A percentile compares a stretch with the other conserved stretches of the same genome.
These are phyloP conservation scores for Verticillium dahliae DNA, from an alignment of 2,329 filamentous ascomycete genomes.

Conservation along the genomic window DNA sequence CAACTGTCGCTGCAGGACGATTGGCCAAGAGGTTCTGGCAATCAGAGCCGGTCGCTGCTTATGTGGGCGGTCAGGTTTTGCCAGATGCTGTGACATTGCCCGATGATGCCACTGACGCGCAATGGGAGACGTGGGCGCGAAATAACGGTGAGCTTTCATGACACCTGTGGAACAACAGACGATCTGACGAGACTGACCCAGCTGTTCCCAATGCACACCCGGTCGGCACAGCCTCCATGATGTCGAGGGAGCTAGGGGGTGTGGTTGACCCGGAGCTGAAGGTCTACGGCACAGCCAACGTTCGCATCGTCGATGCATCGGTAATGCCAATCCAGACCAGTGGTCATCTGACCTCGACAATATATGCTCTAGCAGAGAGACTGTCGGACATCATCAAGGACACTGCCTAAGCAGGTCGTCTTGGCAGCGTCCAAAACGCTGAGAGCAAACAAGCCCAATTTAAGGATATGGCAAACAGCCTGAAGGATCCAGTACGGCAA, in stretches of 20 bases:
- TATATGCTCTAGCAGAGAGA: slow-evolving; percentile 48
- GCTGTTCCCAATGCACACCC: slow-evolving; percentile 34
- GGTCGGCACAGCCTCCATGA: slow-evolving; percentile 43
- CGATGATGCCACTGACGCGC: slow-evolving; percentile 19
- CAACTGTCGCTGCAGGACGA: slow-evolving; percentile 20
- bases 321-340: slow-evolving; percentile 41
- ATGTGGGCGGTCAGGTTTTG: slow-evolving; percentile 13
- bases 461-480: no score
- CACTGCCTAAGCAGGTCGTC: not conserved
- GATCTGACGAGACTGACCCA: not conserved
- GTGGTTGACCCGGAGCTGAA: slow-evolving; percentile 39
- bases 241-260: slow-evolving; percentile 39
- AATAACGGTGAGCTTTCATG: slow-evolving; percentile 6
- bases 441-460: no score
- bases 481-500: no score
- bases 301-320: slow-evolving; percentile 43
- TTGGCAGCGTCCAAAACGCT: no score
- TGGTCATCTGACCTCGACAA: slow-evolving; percentile 41
- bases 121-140: slow-evolving; percentile 18
- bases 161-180: not conserved
- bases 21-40: slow-evolving; percentile 21
- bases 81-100: slow-evolving; percentile 18
- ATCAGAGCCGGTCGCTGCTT: slow-evolving; percentile 16
- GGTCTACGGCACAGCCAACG: slow-evolving; percentile 42
- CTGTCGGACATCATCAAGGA: slow-evolving; percentile 22